Evolutionary conservation across 257 asterid species (phyloP), one percentile per base, ranked within the genome.

Genomic region (Fraxinus quadrangulata): DNA sequence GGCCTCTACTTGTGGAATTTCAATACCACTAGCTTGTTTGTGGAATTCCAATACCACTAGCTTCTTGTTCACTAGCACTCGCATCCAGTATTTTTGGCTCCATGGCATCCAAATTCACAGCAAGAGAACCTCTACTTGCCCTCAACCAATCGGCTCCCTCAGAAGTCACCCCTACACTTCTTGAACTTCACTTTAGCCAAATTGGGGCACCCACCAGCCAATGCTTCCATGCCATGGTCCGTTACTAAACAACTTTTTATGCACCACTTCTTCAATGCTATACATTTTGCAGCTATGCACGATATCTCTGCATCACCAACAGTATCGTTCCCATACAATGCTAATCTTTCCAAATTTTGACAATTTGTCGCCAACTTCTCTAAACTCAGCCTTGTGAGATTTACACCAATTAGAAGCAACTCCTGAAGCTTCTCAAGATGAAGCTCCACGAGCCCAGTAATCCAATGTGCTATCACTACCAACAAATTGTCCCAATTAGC

Each of bases 181-280:
- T 91, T 94, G 23, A 94, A 92, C 92, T 94, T 94, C 68, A 94
- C 92, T 88, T 94, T 94, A 72, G 91, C 95, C 83, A 94, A 77
- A 84, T 91, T 92, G 45, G 99, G 99, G 31, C 99, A 94, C 17
- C 99, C 99, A n/a, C 87, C 67, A 0, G 97, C 99, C 78, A 94
- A 78, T 6, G 96, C 97, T 76, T 92, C 97, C 82, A 94, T 88
- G 19, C 97, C 97, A 75, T 82, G 89, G 75, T 94, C 94, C 0
- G 98, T 84, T 12, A 94, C 94, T 0, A 92, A 97, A 78, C 98
- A 94, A 74, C 94, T 91, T 89, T 92, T 94, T 79, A 92, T 94
- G 83, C 98, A 92, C 1, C 92, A 73, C 86, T 94, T 94, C 90
- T 80, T 94, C 89, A 92, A 79, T 0, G 97, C 94, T 51, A 42